Evolutionary conservation across 1,284 basidiomycete genomes (phyloP).

Genomic region (Fomitiporia mediterranea): DNA sequence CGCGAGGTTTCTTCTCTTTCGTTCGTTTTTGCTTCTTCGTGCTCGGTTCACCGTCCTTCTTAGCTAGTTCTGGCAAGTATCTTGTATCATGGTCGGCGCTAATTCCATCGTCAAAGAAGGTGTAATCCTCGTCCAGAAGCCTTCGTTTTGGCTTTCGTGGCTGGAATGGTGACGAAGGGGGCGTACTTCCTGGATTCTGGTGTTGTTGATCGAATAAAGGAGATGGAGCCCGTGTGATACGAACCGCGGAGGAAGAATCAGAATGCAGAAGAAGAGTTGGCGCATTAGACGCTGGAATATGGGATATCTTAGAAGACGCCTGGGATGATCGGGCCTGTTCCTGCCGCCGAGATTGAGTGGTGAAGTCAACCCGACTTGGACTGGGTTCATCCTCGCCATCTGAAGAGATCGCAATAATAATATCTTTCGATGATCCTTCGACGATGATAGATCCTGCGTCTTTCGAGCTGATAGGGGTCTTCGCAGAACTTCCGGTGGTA

Average conservation of each 20-base stretch:
- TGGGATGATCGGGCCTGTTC: neutral
- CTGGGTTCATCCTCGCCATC: neutral
- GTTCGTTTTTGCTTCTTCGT: slow-evolving; percentile 24
- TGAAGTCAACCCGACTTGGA: too few relatives aligned
- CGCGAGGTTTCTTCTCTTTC: slow-evolving; percentile 12
- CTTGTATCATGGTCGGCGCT: slow-evolving; percentile 17
- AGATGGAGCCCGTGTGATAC: slow-evolving; percentile 23
- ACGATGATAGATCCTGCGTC: neutral
- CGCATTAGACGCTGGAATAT: slow-evolving; percentile 28
- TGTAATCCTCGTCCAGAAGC: slow-evolving; percentile 14
- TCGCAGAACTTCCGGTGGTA: neutral
- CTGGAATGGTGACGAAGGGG: slow-evolving; percentile 28
- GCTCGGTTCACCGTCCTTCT: slow-evolving; percentile 19
- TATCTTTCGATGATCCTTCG: neutral
- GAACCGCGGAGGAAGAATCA: slow-evolving; percentile 19
- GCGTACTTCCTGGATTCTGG: slow-evolving; percentile 19
- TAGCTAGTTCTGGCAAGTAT: slow-evolving; percentile 15
- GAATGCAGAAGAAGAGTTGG: slow-evolving; percentile 33
- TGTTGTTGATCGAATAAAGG: slow-evolving; percentile 19
- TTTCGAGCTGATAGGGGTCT: neutral
- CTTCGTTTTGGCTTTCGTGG: slow-evolving; percentile 26
- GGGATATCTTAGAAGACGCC: slow-evolving; percentile 21
- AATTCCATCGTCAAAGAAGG: slow-evolving; percentile 13
- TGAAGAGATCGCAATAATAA: neutral
- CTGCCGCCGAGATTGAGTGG: neutral